Conservation (phyloP, 78 protist species). For the Dictyostelium discoideum region dicty_2.7 NC_007089.4:6218501-6219000, state of each 20-base stretch:
- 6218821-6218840: background rate
- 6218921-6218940: background rate
- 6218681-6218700: background rate
- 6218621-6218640: background rate
- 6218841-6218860: background rate
- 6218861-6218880: background rate
- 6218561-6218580: conserved; percentile 24
- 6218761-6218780: conserved; percentile 57
- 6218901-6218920: background rate
- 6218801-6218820: background rate
- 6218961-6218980: conserved; percentile 64
- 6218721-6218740: conserved; percentile 28
- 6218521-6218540: conserved; percentile 47
- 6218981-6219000: conserved; percentile 40
- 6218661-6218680: background rate
- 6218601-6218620: conserved; percentile 26
- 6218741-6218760: conserved; percentile 10
- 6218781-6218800: background rate
- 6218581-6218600: conserved; percentile 48
- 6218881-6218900: background rate
- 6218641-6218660: conserved; percentile 33
- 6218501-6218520: conserved; percentile 63
- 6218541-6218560: conserved; percentile 31
- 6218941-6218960: background rate
- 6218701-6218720: conserved; percentile 65